Evolutionary conservation across 1,139 yeast genomes (phyloP).

Genomic region (Waltiozyma sp.): DNA sequence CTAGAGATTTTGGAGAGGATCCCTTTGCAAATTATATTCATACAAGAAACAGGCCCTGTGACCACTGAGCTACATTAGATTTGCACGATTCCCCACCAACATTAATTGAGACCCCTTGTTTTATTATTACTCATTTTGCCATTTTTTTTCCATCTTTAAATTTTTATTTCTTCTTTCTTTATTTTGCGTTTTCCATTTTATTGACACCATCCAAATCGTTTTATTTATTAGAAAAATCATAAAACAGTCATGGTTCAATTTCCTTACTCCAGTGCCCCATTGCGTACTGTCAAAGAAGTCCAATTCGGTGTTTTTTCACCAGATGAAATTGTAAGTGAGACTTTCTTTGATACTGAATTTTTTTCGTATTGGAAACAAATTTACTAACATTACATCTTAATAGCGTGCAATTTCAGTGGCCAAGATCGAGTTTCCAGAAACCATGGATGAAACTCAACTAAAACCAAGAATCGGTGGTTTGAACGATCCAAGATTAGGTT

Average conservation of each 20-base stretch:
- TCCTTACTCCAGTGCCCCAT: slow-evolving; percentile 95
- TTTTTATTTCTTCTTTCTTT: slow-evolving; percentile 1
- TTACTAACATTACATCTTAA: slow-evolving; percentile 9
- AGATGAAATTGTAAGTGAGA: slow-evolving; percentile 61
- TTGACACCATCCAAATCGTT: neutral
- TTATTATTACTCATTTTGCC: neutral
- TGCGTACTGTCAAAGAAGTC: slow-evolving; percentile 93
- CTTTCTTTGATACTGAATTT: neutral
- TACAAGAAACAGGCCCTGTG: neutral
- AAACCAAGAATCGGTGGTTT: slow-evolving; percentile 95
- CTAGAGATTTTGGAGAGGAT: slow-evolving; percentile 1
- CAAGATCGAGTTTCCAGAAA: slow-evolving; percentile 94
- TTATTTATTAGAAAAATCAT: neutral
- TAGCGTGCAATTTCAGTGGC: slow-evolving; percentile 91
- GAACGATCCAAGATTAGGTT: slow-evolving; percentile 93
- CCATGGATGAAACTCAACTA: slow-evolving; percentile 94
- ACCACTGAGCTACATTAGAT: neutral
- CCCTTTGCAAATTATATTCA: neutral
- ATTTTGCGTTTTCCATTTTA: slow-evolving; percentile 1
- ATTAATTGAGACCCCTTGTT: neutral
- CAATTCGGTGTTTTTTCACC: slow-evolving; percentile 98
- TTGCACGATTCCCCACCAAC: neutral
- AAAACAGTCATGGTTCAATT: slow-evolving; percentile 33
- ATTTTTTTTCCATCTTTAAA: neutral
- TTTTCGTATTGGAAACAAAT: neutral